Percentiles rank a stretch among this genome's conserved stretches.
Conservation (phyloP, 2,329 filamentous ascomycete species). For the Xylaria sp. region DNA sequence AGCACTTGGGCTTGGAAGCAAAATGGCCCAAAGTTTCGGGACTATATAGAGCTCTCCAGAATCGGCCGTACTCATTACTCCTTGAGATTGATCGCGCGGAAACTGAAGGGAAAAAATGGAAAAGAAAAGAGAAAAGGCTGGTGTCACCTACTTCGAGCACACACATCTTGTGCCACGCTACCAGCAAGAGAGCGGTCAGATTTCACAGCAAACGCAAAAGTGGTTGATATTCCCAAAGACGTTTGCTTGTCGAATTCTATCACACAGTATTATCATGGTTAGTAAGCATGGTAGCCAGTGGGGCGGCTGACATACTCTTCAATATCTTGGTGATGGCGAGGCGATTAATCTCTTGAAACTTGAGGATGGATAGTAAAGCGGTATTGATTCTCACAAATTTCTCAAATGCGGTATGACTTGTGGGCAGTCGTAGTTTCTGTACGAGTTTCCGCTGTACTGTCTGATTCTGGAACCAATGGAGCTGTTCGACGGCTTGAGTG, state of each 20-base stretch:
- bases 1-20: background rate
- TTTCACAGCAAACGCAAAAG: slow-evolving; percentile 69
- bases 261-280: slow-evolving; percentile 26
- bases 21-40: background rate
- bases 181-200: slow-evolving; percentile 71
- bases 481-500: slow-evolving; percentile 71
- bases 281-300: slow-evolving; percentile 1
- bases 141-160: slow-evolving; percentile 59
- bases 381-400: slow-evolving; percentile 79
- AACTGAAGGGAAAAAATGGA: background rate
- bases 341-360: slow-evolving; percentile 86
- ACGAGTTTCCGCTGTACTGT: slow-evolving; percentile 69
- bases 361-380: slow-evolving; percentile 79
- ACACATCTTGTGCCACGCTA: slow-evolving; percentile 79
- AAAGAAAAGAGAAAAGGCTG: background rate
- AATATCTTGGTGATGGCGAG: slow-evolving; percentile 83
- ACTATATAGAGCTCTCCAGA: background rate
- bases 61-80: background rate
- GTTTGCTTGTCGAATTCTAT: slow-evolving; percentile 89
- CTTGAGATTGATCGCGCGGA: background rate
- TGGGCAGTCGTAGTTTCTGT: slow-evolving; percentile 71
- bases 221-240: slow-evolving; percentile 73
- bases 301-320: slow-evolving; percentile 70
- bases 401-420: slow-evolving; percentile 72
- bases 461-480: slow-evolving; percentile 78